Conservation (phyloP, 495 filamentous ascomycete genomes). For the Aspergillus heteromorphus region DNA sequence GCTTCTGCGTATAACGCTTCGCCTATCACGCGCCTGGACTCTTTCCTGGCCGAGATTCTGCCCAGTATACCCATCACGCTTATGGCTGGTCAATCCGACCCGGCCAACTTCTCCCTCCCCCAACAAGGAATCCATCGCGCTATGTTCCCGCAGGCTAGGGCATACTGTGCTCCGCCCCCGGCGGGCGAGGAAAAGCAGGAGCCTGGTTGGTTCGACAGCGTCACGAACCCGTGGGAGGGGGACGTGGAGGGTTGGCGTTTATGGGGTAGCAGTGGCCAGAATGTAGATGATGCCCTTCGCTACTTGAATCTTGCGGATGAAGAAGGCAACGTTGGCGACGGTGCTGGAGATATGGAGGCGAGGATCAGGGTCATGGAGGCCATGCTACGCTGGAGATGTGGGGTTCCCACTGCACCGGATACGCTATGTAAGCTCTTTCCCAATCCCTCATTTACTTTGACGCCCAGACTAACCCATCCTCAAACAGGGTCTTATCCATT, state of each 20-base stretch:
- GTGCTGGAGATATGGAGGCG: conserved; percentile 48
- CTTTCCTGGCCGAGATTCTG: conserved; percentile 72
- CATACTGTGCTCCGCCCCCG: conserved; percentile 51
- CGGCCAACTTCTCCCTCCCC: conserved; percentile 72
- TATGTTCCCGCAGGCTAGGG: conserved; percentile 70
- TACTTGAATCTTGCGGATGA: conserved; percentile 56
- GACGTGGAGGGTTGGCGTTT: conserved; percentile 83
- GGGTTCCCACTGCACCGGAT: conserved; percentile 93
- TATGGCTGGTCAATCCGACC: conserved; percentile 69
- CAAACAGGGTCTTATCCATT: conserved; percentile 86
- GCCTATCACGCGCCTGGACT: conserved; percentile 77
- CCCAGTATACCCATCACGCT: conserved; percentile 77
- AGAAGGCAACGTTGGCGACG: conserved; percentile 15
- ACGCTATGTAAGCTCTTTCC: conserved; percentile 66
- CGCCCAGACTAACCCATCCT: not conserved
- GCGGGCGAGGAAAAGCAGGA: conserved; percentile 43
- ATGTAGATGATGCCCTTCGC: conserved; percentile 87
- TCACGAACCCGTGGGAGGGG: conserved; percentile 90
- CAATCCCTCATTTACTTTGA: conserved; percentile 1
- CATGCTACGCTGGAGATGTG: conserved; percentile 83
- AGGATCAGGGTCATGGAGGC: conserved; percentile 83
- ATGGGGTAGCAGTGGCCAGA: conserved; percentile 82
- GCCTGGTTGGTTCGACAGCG: conserved; percentile 75
- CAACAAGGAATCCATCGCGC: conserved; percentile 80
- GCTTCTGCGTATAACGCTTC: conserved; percentile 76